Evolutionary conservation across 2,329 filamentous ascomycete genomes (phyloP).

Genomic region (Colletotrichum scovillei): DNA sequence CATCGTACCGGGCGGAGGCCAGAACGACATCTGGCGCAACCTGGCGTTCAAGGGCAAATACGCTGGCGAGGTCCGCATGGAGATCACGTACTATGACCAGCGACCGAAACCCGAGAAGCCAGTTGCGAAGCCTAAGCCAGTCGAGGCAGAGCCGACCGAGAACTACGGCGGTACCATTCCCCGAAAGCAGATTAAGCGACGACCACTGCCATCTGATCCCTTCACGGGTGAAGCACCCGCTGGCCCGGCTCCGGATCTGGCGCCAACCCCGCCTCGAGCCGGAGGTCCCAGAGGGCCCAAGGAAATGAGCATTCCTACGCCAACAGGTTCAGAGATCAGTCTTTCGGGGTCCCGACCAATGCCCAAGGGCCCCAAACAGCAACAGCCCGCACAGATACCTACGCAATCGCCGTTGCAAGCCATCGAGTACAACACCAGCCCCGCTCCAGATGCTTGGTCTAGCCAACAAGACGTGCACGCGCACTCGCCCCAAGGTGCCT

Average conservation of each 20-base stretch:
- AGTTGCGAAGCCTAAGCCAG: conserved; percentile 63
- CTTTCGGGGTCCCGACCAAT: conserved; percentile 31
- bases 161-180: conserved; percentile 56
- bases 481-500: conserved; percentile 44
- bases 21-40: conserved; percentile 92
- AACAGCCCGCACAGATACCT: conserved; percentile 52
- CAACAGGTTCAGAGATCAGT: conserved; percentile 16
- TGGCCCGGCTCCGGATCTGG: conserved; percentile 51
- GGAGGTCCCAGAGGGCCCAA: conserved; percentile 29
- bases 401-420: conserved; percentile 65
- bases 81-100: conserved; percentile 95
- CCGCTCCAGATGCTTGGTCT: conserved; percentile 37
- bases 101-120: conserved; percentile 83
- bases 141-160: conserved; percentile 33
- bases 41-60: conserved; percentile 93
- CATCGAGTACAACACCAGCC: conserved; percentile 61
- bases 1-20: conserved; percentile 87
- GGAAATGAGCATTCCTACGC: conserved; percentile 14
- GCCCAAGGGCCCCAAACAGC: conserved; percentile 49
- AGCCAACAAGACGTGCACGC: conserved; percentile 51
- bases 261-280: conserved; percentile 59
- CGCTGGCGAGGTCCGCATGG: conserved; percentile 92
- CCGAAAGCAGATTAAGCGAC: conserved; percentile 78
- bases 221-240: conserved; percentile 64
- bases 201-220: conserved; percentile 86